phyloP scores from a whole-genome alignment of 805 yeast species.

The Starmerella apis region DNA sequence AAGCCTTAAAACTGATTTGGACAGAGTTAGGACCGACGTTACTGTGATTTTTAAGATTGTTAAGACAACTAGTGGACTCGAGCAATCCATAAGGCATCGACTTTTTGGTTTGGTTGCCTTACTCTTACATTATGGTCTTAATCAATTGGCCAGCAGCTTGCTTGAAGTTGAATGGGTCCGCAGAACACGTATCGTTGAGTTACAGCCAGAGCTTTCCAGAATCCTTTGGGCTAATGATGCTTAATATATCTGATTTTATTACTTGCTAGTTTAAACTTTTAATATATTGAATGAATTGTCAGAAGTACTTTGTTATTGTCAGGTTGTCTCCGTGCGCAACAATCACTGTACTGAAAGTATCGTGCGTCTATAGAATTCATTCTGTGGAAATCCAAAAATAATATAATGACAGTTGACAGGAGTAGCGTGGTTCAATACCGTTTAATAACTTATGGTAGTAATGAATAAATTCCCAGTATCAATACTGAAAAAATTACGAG shows the following conservation, averaged over 20 bases:
- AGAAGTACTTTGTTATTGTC: no score
- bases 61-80: conserved; percentile 6
- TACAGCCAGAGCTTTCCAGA: background rate
- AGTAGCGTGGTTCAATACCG: no score
- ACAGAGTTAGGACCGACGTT: conserved; percentile 16
- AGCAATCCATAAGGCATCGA: conserved; percentile 6
- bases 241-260: background rate
- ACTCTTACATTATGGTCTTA: conserved; percentile 15
- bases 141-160: conserved; percentile 19
- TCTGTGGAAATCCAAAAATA: no score
- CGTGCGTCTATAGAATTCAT: no score
- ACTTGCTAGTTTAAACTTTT: background rate
- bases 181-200: conserved; percentile 20
- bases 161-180: conserved; percentile 29
- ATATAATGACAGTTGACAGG: no score
- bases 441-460: no score
- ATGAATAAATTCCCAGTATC: no score
- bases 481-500: no score
- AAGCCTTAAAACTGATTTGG: conserved; percentile 13
- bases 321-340: no score
- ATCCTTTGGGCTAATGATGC: background rate
- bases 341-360: no score
- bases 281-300: no score
- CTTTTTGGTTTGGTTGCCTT: conserved; percentile 15
- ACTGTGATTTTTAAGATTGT: conserved; percentile 17